These are phyloP conservation scores for Nicotiana obtusifolia DNA, from an alignment of 257 asterid species.

Conservation along the genomic window DNA sequence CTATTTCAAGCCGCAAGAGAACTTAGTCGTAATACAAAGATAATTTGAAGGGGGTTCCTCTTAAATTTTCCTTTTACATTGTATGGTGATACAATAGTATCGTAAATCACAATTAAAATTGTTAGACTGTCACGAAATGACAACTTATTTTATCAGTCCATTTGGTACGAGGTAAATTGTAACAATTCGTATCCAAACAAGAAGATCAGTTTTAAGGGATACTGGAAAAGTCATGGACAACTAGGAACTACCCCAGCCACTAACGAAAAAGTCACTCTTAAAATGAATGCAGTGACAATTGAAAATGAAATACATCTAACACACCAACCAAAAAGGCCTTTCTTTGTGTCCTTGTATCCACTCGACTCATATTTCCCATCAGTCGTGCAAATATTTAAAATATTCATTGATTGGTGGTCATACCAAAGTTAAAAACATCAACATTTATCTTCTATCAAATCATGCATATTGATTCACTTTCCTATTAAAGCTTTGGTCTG, in stretches of 20 bases:
- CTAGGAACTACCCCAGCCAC: background rate
- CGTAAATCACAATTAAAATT: too few species aligned
- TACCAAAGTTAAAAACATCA: background rate
- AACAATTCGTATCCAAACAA: too few species aligned
- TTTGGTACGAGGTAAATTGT: too few species aligned
- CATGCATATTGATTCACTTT: background rate
- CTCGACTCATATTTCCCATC: background rate
- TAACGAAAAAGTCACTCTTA: background rate
- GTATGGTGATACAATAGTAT: too few species aligned
- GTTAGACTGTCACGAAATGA: too few species aligned
- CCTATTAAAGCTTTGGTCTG: background rate
- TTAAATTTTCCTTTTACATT: too few species aligned
- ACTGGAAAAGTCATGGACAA: background rate
- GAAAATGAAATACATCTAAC: background rate
- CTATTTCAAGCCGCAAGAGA: too few species aligned
- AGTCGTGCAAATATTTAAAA: background rate
- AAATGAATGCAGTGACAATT: background rate
- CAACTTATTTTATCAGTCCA: too few species aligned
- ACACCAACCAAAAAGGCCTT: background rate
- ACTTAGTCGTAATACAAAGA: too few species aligned
- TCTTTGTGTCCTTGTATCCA: background rate
- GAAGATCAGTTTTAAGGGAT: too few species aligned
- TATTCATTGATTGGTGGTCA: background rate
- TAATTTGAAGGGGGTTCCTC: too few species aligned
- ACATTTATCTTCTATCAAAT: background rate